Evolutionary conservation across 164 flowering plant species (phyloP).

Genomic region (Nelumbo lutea): DNA sequence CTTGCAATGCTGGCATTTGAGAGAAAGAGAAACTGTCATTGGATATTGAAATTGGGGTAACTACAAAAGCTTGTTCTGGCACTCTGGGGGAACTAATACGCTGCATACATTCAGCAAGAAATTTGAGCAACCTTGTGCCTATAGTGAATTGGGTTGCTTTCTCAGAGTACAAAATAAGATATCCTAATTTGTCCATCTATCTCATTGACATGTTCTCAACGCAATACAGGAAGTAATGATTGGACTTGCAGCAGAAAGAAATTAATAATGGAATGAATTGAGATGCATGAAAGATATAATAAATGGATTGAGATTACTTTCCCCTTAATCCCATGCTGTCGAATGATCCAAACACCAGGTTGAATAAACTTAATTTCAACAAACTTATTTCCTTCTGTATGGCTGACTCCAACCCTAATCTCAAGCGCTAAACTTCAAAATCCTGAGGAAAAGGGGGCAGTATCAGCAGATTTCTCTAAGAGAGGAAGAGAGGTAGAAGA

Average conservation of each 20-base stretch:
- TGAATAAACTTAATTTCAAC: no score
- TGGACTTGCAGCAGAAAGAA: slow-evolving; percentile 57
- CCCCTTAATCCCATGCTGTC: no score
- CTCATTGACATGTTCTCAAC: slow-evolving; percentile 50
- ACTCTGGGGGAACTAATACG: slow-evolving; percentile 51
- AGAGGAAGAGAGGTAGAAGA: no score
- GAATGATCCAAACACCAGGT: no score
- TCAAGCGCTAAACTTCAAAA: no score
- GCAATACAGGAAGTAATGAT: slow-evolving; percentile 81
- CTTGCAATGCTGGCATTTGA: slow-evolving; percentile 77
- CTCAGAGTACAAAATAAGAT: slow-evolving; percentile 14
- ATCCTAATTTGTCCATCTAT: background rate
- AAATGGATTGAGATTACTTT: no score
- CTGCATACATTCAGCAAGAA: slow-evolving; percentile 65
- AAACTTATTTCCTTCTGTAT: no score
- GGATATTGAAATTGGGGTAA: slow-evolving; percentile 44
- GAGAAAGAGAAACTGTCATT: slow-evolving; percentile 54
- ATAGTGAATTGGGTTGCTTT: slow-evolving; percentile 46
- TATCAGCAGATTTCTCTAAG: no score
- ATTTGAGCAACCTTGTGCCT: slow-evolving; percentile 68
- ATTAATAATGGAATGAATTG: no score
- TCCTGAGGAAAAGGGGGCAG: no score
- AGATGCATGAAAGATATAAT: no score
- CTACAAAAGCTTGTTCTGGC: slow-evolving; percentile 46
- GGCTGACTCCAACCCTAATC: no score